These are phyloP conservation scores for Mycena polygramma DNA, from an alignment of 768 basidiomycete genomes.

Conservation along the genomic window DNA sequence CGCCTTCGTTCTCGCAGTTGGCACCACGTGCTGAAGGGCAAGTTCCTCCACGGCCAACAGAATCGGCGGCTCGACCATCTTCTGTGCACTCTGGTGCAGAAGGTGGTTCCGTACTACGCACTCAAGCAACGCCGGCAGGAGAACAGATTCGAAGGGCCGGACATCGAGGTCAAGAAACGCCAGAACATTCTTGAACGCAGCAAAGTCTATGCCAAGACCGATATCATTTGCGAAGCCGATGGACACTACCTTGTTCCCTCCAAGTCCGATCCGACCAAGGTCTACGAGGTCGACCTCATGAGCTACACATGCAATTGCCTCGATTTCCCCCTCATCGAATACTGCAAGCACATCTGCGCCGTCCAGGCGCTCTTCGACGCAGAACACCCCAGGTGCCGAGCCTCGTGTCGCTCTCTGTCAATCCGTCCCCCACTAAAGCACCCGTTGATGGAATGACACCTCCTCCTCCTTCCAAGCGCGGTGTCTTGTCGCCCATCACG, in stretches of 20 bases:
- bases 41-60: no score
- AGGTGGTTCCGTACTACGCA: no score
- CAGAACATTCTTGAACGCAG: no score
- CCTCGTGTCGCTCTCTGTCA: neutral
- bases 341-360: slow-evolving; percentile 41
- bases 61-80: no score
- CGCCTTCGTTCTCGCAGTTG: slow-evolving; percentile 23
- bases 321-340: slow-evolving; percentile 35
- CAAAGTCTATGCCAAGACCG: no score
- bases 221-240: no score
- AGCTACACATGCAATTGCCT: slow-evolving; percentile 32
- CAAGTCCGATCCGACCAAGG: slow-evolving; percentile 2
- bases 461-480: neutral
- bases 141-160: no score
- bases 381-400: neutral
- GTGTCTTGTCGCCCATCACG: neutral
- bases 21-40: no score
- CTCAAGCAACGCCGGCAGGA: no score
- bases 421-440: neutral
- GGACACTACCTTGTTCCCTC: no score
- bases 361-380: slow-evolving; percentile 30
- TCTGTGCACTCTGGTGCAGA: no score
- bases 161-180: no score
- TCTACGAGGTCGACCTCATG: slow-evolving; percentile 31
- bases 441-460: neutral